Conservation (phyloP, 2,329 filamentous ascomycete genomes). For the Alternaria solani region DNA sequence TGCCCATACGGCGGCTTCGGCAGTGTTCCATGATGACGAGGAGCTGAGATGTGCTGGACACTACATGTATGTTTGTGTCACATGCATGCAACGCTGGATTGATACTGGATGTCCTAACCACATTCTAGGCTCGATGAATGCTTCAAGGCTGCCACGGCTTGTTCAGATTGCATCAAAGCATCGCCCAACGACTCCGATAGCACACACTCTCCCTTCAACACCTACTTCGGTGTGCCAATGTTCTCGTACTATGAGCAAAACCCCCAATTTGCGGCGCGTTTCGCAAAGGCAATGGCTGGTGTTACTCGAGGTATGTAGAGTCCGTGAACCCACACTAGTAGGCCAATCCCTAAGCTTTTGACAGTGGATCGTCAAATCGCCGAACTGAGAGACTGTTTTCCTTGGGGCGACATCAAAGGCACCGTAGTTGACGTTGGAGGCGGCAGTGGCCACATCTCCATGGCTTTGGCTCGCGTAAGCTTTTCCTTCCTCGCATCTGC, state of each 20-base stretch:
- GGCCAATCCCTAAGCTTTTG: slow-evolving; percentile 8
- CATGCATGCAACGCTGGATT: too few relatives aligned
- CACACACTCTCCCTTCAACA: slow-evolving; percentile 30
- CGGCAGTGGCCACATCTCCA: slow-evolving; percentile 32
- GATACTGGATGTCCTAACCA: too few relatives aligned
- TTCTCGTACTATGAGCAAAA: slow-evolving; percentile 41
- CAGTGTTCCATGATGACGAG: background rate
- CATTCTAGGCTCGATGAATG: slow-evolving; percentile 36
- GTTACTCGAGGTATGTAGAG: slow-evolving; percentile 25
- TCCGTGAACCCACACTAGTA: too few relatives aligned
- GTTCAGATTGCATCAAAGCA: slow-evolving; percentile 19
- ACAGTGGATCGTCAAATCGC: slow-evolving; percentile 2
- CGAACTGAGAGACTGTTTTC: slow-evolving; percentile 32
- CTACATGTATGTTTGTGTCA: too few relatives aligned
- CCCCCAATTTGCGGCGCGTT: slow-evolving; percentile 34
- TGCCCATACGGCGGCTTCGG: slow-evolving; percentile 22
- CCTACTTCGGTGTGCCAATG: slow-evolving; percentile 28
- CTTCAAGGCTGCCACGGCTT: slow-evolving; percentile 37
- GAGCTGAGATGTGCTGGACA: background rate
- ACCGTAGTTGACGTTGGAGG: slow-evolving; percentile 46
- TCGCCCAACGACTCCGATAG: slow-evolving; percentile 15
- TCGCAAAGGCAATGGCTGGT: slow-evolving; percentile 42
- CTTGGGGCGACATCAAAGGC: slow-evolving; percentile 32
- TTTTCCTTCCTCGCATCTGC: too few relatives aligned
- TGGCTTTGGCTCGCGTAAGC: slow-evolving; percentile 29